Percentiles rank a stretch among this genome's conserved stretches.
Conservation (phyloP, 257 asterid genomes). For the Solanum commersonii region DNA sequence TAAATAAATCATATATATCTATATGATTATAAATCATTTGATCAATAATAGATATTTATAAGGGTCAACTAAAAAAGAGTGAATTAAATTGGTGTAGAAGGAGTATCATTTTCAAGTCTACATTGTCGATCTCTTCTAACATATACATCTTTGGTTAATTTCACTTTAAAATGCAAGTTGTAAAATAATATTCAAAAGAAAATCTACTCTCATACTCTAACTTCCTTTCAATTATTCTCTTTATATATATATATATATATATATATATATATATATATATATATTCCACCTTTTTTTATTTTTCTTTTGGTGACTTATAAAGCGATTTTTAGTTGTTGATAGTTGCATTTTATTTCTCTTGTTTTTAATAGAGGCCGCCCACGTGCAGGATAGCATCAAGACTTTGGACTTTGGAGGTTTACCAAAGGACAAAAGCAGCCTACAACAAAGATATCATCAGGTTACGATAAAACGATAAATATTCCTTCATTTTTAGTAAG, state of each 20-base stretch:
- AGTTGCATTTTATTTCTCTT: not conserved
- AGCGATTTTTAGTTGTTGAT: not conserved
- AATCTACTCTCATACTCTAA: not conserved
- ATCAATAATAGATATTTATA: not conserved
- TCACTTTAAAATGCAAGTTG: not conserved
- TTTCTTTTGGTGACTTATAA: not conserved
- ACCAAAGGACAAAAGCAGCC: not conserved
- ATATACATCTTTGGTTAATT: not conserved
- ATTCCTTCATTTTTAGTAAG: fast-evolving
- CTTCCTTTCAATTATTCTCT: not conserved
- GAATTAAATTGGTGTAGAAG: not conserved
- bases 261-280: not conserved
- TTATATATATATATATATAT: too few species aligned
- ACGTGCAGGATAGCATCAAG: not conserved
- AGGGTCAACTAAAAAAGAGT: not conserved
- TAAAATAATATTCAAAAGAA: not conserved
- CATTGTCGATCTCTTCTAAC: not conserved
- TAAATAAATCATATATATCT: too few species aligned
- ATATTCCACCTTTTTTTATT: not conserved
- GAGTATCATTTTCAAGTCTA: not conserved
- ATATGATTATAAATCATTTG: not conserved
- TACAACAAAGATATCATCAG: not conserved
- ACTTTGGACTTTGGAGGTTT: not conserved
- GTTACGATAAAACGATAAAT: not conserved
- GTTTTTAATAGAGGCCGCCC: not conserved